Percentiles rank a stretch among this genome's conserved stretches.
These are phyloP conservation scores for Heritiera fomes DNA, from an alignment of 345 rosid genomes.

Conservation along the genomic window DNA sequence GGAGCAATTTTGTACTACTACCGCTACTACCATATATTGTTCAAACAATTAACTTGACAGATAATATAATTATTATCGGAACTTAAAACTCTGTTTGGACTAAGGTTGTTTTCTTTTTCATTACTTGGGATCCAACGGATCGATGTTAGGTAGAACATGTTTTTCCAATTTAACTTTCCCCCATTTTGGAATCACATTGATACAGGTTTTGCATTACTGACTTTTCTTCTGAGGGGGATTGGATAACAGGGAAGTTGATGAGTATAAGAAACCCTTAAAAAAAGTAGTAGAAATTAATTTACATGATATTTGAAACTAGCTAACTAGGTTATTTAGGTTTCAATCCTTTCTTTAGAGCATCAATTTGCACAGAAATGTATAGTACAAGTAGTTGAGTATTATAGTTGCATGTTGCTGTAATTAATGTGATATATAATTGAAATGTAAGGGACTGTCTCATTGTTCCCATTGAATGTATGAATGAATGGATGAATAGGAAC, in stretches of 20 bases:
- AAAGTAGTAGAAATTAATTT: neutral
- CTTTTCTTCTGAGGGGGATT: neutral
- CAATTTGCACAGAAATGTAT: no score
- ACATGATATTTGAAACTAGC: neutral
- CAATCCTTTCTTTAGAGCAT: neutral
- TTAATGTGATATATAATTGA: no score
- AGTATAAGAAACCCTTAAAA: neutral
- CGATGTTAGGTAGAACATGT: neutral
- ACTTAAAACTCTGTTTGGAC: constrained; percentile 4
- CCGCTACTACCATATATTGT: no score
- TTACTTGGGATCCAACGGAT: no score
- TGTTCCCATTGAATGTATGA: no score
- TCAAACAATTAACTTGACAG: neutral
- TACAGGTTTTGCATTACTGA: neutral
- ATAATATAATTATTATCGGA: neutral
- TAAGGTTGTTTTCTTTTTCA: neutral
- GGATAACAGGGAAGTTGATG: neutral
- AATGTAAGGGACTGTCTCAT: no score
- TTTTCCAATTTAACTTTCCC: neutral
- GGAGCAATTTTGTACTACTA: neutral
- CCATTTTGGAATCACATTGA: neutral
- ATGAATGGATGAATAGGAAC: no score
- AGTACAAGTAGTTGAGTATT: no score
- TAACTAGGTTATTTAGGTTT: neutral
- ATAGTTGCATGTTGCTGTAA: no score